phyloP scores from a whole-genome alignment of 192 early-diverging fungal genomes.

The Podochytrium sp. region DNA sequence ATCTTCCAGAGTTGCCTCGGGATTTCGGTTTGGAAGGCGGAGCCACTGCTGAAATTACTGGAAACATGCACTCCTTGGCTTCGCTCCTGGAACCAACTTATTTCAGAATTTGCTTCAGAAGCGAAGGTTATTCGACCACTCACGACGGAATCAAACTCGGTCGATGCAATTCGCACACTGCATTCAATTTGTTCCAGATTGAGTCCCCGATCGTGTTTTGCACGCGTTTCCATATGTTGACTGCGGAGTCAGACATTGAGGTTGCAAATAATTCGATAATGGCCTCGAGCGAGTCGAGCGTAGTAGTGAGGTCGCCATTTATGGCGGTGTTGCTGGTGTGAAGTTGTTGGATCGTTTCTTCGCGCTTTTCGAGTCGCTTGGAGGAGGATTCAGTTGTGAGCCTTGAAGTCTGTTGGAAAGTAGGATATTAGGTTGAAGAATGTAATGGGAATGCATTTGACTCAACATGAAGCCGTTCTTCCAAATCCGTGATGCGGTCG shows the following conservation, averaged over 20 bases:
- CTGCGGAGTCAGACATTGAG: no score
- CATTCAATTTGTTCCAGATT: constrained; percentile 1
- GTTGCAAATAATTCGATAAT: no score
- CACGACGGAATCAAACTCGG: background rate
- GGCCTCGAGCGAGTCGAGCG: background rate
- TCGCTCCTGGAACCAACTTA: no score
- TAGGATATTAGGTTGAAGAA: background rate
- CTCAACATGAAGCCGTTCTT: constrained; percentile 22
- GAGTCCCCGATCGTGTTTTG: background rate
- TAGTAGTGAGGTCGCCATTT: background rate
- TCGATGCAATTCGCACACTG: background rate
- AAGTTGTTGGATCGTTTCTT: background rate
- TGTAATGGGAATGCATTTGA: no score
- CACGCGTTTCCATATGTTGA: background rate
- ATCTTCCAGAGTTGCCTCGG: background rate
- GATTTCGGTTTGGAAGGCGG: background rate
- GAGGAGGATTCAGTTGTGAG: background rate
- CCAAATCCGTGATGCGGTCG: constrained; percentile 4
- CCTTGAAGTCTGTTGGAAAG: background rate
- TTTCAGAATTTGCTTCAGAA: no score
- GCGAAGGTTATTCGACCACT: no score
- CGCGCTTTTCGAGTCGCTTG: background rate
- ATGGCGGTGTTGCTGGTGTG: background rate
- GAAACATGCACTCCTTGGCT: background rate
- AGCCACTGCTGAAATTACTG: background rate